Evolutionary conservation across 257 asterid genomes (phyloP).

Genomic region (Avicennia marina): DNA sequence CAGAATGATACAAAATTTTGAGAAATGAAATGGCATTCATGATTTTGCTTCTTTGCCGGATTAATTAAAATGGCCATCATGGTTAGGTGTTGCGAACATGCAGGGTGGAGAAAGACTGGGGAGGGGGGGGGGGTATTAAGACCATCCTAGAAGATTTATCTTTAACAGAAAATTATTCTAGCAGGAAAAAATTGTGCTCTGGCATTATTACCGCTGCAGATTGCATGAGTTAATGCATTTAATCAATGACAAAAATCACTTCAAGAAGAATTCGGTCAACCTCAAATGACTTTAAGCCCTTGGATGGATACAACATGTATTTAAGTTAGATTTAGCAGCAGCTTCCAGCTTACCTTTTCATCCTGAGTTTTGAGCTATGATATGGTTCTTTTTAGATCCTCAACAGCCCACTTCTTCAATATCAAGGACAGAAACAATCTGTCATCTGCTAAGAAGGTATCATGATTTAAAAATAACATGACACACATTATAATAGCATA

Average conservation of each 20-base stretch:
- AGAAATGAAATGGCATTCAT: no score
- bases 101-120: no score
- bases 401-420: slow-evolving; percentile 83
- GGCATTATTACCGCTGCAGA: not conserved
- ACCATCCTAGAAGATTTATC: not conserved
- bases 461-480: slow-evolving; percentile 19
- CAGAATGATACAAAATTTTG: no score
- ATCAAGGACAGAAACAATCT: slow-evolving; percentile 47
- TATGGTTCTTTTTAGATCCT: slow-evolving; percentile 65
- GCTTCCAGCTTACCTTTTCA: slow-evolving; percentile 55
- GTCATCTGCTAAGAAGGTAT: slow-evolving; percentile 30
- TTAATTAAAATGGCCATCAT: no score
- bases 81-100: no score
- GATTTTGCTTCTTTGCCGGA: no score
- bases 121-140: no score
- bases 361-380: slow-evolving; percentile 90
- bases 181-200: slow-evolving; percentile 1
- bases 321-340: slow-evolving; percentile 9
- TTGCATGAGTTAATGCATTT: not conserved
- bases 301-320: slow-evolving; percentile 7
- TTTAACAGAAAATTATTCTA: not conserved
- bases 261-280: no score
- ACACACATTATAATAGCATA: not conserved
- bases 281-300: not conserved
- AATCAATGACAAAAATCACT: no score